Percentiles rank a stretch among this genome's conserved stretches.
Evolutionary conservation across 441 rosid genomes (phyloP).

Genomic region (Mallotus japonicus): DNA sequence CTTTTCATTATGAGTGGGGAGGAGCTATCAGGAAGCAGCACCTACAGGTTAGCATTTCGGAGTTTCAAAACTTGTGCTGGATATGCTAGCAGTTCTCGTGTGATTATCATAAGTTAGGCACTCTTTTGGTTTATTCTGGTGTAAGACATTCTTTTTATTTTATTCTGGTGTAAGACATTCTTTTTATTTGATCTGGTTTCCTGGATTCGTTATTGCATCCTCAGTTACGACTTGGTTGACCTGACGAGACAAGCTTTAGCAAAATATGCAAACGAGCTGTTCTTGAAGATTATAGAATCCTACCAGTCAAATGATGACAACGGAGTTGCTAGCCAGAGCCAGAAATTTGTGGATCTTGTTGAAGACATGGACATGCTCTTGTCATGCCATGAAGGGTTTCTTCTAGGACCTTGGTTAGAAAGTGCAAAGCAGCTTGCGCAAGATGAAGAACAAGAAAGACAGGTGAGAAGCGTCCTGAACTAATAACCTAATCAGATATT

Average conservation of each 20-base stretch:
- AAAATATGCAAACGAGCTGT: constrained; percentile 58
- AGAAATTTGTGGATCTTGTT: constrained; percentile 49
- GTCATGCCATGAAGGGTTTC: constrained; percentile 58
- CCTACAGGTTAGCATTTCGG: constrained; percentile 45
- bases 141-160: not conserved
- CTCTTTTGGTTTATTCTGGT: not conserved
- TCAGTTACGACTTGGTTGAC: constrained; percentile 65
- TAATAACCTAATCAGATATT: not conserved
- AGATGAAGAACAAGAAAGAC: constrained; percentile 44
- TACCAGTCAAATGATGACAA: constrained; percentile 38
- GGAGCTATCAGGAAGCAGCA: constrained; percentile 43
- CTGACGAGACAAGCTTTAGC: constrained; percentile 70
- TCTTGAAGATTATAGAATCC: constrained; percentile 46
- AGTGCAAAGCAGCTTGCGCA: constrained; percentile 59
- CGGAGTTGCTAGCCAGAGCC: constrained; percentile 35
- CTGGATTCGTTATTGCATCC: constrained; percentile 15
- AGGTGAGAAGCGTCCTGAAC: constrained; percentile 34
- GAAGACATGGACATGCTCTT: constrained; percentile 57
- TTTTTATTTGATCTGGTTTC: not conserved
- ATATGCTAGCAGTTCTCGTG: too few species aligned
- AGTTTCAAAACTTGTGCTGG: not conserved
- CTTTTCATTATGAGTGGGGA: constrained; percentile 54
- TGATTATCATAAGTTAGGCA: not conserved
- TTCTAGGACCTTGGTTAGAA: constrained; percentile 72
- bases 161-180: not conserved